phyloP scores from a whole-genome alignment of 176 grass and related monocot genomes.

The Poa pratensis region DNA sequence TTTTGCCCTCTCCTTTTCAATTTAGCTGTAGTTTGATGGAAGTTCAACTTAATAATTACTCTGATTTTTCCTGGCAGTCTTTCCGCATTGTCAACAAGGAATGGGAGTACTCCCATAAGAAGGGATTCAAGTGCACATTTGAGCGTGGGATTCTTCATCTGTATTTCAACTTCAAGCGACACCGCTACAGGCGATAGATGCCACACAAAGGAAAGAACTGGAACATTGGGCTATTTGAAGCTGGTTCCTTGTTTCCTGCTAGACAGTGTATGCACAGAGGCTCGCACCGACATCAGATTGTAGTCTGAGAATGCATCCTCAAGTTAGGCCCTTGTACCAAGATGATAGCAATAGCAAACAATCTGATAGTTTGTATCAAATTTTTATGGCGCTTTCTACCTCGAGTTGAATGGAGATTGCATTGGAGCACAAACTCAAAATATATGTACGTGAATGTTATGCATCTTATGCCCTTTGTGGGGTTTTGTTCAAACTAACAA shows the following conservation, averaged over 20 bases:
- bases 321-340: not conserved
- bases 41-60: not conserved
- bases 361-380: constrained; percentile 1
- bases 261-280: not conserved
- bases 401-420: constrained; percentile 7
- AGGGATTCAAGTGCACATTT: constrained; percentile 96
- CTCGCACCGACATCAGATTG: not conserved
- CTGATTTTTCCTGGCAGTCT: constrained; percentile 42
- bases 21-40: constrained; percentile 21
- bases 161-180: constrained; percentile 97
- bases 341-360: constrained; percentile 4
- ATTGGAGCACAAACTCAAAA: not conserved
- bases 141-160: constrained; percentile 96
- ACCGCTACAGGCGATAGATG: constrained; percentile 76
- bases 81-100: constrained; percentile 98
- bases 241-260: not conserved
- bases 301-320: not conserved
- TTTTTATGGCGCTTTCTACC: not conserved
- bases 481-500: not conserved
- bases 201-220: not conserved
- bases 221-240: not conserved
- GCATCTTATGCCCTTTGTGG: not conserved
- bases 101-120: constrained; percentile 99
- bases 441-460: not conserved
- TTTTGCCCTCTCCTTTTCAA: constrained; percentile 7